Base-by-base conservation (phyloP, 129 eudicot species). In the Artemisia argyi region DNA sequence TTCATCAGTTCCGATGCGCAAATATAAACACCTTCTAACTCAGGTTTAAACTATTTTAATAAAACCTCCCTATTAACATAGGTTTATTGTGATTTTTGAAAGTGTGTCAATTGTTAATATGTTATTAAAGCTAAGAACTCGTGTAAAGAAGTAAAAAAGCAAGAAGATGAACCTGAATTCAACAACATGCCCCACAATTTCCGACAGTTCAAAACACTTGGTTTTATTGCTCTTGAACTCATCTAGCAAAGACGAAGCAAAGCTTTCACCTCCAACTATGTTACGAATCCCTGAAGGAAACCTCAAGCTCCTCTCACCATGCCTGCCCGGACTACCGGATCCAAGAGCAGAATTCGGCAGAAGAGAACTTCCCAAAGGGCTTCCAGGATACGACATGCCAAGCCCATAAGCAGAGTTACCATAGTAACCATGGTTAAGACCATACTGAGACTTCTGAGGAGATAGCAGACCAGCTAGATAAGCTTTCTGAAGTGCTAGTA, bases 181-280 rank as follows among this genome's bases (percentile, higher is more conserved):
- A 73, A 87, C 96, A 73, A 93, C 97, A 83, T 89, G 97, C 24
- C 97, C 89, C 52, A 78, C 84, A 50, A 93, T 93, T 75, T 93
- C 98, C 0, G 93, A 78, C 24, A 93, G 98, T 81, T 93, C 97
- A 68, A 93, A 93, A 71, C 87, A 83, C 82, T 74, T 93, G 18
- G 97, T 80, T 73, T 93, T 93, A 65, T 93, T 93, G 80, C 91
- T 88, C 85, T 95, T 95, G 57, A 95, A 95, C 83, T 95, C 97
- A 18, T 95, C 97, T 12, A 95, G 83, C 63, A 95, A 77, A 35
- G 99, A 84, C 16, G 97, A 86, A 8, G 88, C 82, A 78, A 86
- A 90, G 68, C 73, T 82, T 66, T 71, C 87, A 49, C 88, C 82
- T n/a, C 86, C 96, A 69, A 75, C 81, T 42, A 88, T 73, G 76